Evolutionary conservation across 768 basidiomycete species (phyloP).

Genomic region (Sistotremastrum suecicum): DNA sequence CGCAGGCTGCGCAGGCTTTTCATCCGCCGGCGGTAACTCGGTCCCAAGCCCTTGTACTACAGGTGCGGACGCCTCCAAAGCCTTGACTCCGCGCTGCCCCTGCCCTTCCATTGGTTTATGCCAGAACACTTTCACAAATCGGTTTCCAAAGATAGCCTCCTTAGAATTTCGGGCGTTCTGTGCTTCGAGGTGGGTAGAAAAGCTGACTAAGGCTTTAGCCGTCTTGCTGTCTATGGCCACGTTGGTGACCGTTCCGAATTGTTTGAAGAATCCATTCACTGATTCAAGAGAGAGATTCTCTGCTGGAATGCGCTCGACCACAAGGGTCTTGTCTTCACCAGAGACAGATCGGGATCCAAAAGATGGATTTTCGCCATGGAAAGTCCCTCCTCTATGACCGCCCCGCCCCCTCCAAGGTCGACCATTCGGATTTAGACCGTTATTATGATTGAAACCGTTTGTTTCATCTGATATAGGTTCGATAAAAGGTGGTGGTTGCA

Average conservation of each 20-base stretch:
- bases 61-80: constrained; percentile 71
- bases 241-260: constrained; percentile 85
- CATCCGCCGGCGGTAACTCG: constrained; percentile 15
- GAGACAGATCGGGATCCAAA: background rate
- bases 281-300: constrained; percentile 64
- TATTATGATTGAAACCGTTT: too few relatives aligned
- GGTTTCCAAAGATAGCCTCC: constrained; percentile 88
- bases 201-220: constrained; percentile 79
- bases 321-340: constrained; percentile 63
- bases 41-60: constrained; percentile 49
- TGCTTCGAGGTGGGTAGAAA: constrained; percentile 70
- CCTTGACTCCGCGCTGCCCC: constrained; percentile 61
- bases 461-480: too few relatives aligned
- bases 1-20: constrained; percentile 10
- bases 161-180: constrained; percentile 84
- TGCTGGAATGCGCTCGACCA: constrained; percentile 88
- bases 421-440: too few relatives aligned
- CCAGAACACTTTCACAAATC: constrained; percentile 95
- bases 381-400: too few relatives aligned
- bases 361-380: background rate
- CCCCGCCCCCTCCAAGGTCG: too few relatives aligned
- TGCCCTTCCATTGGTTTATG: constrained; percentile 88
- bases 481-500: too few relatives aligned
- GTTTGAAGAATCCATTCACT: constrained; percentile 82
- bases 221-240: constrained; percentile 69